phyloP scores from a whole-genome alignment of 179 eudicot genomes.

The Nepenthes alata region DNA sequence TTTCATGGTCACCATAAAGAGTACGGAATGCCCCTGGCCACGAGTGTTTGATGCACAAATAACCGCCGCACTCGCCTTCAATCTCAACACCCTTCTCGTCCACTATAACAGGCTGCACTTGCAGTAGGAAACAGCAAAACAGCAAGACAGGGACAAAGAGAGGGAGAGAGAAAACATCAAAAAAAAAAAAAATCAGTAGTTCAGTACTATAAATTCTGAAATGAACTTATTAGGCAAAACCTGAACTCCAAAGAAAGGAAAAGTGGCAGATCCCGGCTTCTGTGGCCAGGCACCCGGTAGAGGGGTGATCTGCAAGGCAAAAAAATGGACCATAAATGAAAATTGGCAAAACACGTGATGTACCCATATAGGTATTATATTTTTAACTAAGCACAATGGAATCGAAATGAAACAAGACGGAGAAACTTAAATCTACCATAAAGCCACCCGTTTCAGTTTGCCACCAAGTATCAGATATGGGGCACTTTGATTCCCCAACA shows the following conservation, averaged over 20 bases:
- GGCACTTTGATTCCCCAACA: conserved; percentile 86
- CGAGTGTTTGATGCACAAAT: conserved; percentile 71
- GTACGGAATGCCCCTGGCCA: conserved; percentile 99
- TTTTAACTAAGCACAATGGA: not conserved
- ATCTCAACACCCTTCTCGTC: conserved; percentile 92
- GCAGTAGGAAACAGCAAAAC: not conserved
- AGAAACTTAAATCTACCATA: conserved; percentile 31
- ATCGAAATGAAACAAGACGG: not conserved
- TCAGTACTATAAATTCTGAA: not conserved
- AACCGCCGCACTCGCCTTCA: conserved; percentile 94
- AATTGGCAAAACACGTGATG: not conserved
- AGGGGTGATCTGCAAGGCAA: conserved; percentile 69
- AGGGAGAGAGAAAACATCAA: not conserved
- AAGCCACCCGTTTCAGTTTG: conserved; percentile 99
- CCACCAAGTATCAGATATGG: conserved; percentile 99
- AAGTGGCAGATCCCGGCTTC: conserved; percentile 99
- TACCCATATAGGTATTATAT: not conserved
- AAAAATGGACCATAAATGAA: not conserved
- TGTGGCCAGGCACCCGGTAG: conserved; percentile 99
- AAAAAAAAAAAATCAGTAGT: not conserved
- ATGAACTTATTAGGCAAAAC: conserved; percentile 20
- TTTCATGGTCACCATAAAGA: conserved; percentile 85
- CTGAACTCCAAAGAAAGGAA: conserved; percentile 98
- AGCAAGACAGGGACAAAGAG: not conserved
- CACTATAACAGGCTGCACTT: conserved; percentile 81